Conservation (phyloP, 306 rosid genomes). For the Lathyrus oleraceus region DNA sequence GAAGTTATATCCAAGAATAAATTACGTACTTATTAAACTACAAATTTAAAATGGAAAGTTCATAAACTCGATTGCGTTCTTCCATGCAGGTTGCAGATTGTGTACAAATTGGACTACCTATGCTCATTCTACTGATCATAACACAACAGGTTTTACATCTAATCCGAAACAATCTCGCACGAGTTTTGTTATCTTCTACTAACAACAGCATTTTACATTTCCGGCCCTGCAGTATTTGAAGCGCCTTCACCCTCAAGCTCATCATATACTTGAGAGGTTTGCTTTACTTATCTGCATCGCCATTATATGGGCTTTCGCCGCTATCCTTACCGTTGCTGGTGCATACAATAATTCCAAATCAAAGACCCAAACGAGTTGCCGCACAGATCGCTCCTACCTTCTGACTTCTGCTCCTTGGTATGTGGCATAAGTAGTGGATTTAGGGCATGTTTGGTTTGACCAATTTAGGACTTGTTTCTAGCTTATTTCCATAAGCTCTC, state of each 20-base stretch:
- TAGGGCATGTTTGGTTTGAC: neutral
- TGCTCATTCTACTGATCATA: conserved; percentile 76
- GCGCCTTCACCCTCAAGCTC: conserved; percentile 43
- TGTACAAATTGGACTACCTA: conserved; percentile 79
- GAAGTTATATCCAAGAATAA: neutral
- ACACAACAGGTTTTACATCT: conserved; percentile 67
- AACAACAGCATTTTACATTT: neutral
- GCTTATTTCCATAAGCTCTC: too few species aligned
- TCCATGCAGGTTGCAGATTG: conserved; percentile 76
- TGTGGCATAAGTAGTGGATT: conserved; percentile 12
- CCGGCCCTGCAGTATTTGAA: conserved; percentile 53
- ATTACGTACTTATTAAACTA: conserved; percentile 11
- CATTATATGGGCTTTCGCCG: conserved; percentile 82
- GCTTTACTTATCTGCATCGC: conserved; percentile 72
- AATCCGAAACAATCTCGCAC: conserved; percentile 1
- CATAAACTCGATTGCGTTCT: conserved; percentile 25
- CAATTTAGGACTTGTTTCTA: too few species aligned
- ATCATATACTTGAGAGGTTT: conserved; percentile 59
- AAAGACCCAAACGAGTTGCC: conserved; percentile 66
- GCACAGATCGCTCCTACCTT: conserved; percentile 75
- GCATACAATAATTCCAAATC: conserved; percentile 63
- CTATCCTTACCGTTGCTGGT: conserved; percentile 81
- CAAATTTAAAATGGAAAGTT: conserved; percentile 5
- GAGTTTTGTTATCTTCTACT: neutral
- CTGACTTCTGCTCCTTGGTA: conserved; percentile 83